Percentiles rank a stretch among this genome's conserved stretches.
phyloP scores from a whole-genome alignment of 768 basidiomycete species.

The Tylopilus vinaceipallidus region DNA sequence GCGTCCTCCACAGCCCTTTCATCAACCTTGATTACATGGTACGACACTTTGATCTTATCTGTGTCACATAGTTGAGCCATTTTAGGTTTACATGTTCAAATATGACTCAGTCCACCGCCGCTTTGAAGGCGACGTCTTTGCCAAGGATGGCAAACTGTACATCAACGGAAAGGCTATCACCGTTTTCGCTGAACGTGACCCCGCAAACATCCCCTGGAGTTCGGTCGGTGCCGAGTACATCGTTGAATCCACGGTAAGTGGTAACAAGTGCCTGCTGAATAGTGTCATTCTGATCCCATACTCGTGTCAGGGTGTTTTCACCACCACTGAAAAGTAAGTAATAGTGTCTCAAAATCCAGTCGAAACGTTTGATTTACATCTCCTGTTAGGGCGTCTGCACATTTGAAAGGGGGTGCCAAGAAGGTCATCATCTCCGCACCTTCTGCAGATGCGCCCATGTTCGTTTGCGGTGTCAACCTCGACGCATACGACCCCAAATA shows the following conservation, averaged over 20 bases:
- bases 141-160: slow-evolving; percentile 85
- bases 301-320: slow-evolving; percentile 97
- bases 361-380: slow-evolving; percentile 5
- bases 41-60: slow-evolving; percentile 13
- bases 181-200: slow-evolving; percentile 85
- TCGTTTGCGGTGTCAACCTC: slow-evolving; percentile 93
- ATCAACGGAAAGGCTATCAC: slow-evolving; percentile 77
- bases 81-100: slow-evolving; percentile 97
- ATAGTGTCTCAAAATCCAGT: slow-evolving; percentile 4
- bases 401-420: slow-evolving; percentile 98
- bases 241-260: slow-evolving; percentile 84
- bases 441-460: slow-evolving; percentile 96
- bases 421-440: slow-evolving; percentile 99
- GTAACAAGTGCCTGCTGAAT: too few species aligned
- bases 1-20: slow-evolving; percentile 69
- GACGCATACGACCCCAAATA: slow-evolving; percentile 87
- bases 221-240: slow-evolving; percentile 84
- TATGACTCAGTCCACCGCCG: slow-evolving; percentile 92
- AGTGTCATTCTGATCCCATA: slow-evolving; percentile 1
- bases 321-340: slow-evolving; percentile 81
- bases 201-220: slow-evolving; percentile 82
- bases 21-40: slow-evolving; percentile 98
- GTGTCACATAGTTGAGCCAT: slow-evolving; percentile 1
- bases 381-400: slow-evolving; percentile 69
- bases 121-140: slow-evolving; percentile 81